Conservation (phyloP, 2,329 filamentous ascomycete species). For the Orbilia javanica region DNA sequence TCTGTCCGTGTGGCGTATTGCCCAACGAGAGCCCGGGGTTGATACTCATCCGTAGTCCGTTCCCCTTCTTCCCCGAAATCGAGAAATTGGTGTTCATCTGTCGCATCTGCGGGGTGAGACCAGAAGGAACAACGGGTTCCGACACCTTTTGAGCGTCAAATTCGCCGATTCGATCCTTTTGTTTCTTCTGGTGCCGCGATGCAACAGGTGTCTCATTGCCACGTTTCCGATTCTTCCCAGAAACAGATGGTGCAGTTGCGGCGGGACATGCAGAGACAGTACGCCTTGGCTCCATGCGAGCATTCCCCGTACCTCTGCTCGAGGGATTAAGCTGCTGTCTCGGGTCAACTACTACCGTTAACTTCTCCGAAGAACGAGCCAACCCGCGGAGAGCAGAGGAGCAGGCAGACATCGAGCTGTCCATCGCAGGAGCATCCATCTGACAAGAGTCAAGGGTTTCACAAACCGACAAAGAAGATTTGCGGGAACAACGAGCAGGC, state of each 20-base stretch:
- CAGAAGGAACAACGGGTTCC: slow-evolving; percentile 42
- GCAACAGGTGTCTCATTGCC: slow-evolving; percentile 51
- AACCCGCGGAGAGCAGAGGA: slow-evolving; percentile 21
- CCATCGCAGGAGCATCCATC: slow-evolving; percentile 30
- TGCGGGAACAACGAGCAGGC: slow-evolving; percentile 26
- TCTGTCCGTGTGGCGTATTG: slow-evolving; percentile 35
- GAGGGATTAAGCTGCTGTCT: slow-evolving; percentile 1
- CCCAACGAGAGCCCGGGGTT: slow-evolving; percentile 31
- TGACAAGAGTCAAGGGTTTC: slow-evolving; percentile 35
- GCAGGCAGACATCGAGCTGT: slow-evolving; percentile 23
- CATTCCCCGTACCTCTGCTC: background rate
- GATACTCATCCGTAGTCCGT: slow-evolving; percentile 47
- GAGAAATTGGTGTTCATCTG: slow-evolving; percentile 55
- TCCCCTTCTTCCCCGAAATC: slow-evolving; percentile 54
- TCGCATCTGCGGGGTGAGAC: slow-evolving; percentile 54
- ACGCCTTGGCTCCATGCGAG: slow-evolving; percentile 19
- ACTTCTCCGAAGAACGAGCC: slow-evolving; percentile 29
- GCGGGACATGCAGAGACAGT: slow-evolving; percentile 5
- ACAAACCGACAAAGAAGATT: slow-evolving; percentile 50
- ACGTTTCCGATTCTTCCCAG: slow-evolving; percentile 47
- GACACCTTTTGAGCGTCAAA: slow-evolving; percentile 36
- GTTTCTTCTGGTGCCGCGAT: slow-evolving; percentile 47
- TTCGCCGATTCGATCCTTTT: slow-evolving; percentile 49
- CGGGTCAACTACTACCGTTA: slow-evolving; percentile 19
- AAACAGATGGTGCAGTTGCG: background rate